Percentiles rank a stretch among this genome's conserved stretches.
These are phyloP conservation scores for Diacronema lutheri DNA, from an alignment of 78 protist genomes.

Conservation along the genomic window DNA sequence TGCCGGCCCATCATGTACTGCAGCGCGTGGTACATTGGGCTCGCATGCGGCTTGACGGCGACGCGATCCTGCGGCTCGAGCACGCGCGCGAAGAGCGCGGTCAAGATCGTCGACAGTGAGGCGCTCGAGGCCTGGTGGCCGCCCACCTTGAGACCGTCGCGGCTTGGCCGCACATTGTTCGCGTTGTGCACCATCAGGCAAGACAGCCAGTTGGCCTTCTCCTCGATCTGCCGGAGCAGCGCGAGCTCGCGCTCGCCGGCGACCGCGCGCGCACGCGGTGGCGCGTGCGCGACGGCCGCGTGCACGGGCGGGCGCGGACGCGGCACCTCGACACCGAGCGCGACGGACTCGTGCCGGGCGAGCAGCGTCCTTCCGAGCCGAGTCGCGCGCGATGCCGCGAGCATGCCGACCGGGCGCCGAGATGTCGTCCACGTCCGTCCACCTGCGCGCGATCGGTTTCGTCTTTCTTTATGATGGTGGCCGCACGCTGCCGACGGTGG, in stretches of 20 bases:
- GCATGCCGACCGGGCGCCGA: too few species aligned
- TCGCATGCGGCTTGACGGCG: neutral
- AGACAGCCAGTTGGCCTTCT: neutral
- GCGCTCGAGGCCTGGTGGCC: neutral
- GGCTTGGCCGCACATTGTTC: neutral
- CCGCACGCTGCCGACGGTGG: too few species aligned
- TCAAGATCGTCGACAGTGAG: neutral
- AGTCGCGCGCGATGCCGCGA: too few species aligned
- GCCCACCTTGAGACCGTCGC: conserved; percentile 1
- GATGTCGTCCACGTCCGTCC: too few species aligned
- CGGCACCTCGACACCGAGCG: too few species aligned
- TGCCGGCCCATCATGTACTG: neutral
- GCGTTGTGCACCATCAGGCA: neutral
- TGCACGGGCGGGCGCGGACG: too few species aligned
- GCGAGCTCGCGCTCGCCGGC: neutral
- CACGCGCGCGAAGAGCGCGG: neutral
- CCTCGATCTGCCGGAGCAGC: neutral
- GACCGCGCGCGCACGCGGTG: too few species aligned
- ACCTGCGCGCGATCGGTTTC: too few species aligned
- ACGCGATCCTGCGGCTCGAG: neutral
- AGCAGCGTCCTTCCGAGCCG: too few species aligned
- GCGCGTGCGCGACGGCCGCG: too few species aligned
- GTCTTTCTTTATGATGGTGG: too few species aligned
- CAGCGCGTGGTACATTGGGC: neutral
- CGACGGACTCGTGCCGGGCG: too few species aligned